Evolutionary conservation across 208 protist species (phyloP).

Genomic region (Acanthamoeba triangularis): DNA sequence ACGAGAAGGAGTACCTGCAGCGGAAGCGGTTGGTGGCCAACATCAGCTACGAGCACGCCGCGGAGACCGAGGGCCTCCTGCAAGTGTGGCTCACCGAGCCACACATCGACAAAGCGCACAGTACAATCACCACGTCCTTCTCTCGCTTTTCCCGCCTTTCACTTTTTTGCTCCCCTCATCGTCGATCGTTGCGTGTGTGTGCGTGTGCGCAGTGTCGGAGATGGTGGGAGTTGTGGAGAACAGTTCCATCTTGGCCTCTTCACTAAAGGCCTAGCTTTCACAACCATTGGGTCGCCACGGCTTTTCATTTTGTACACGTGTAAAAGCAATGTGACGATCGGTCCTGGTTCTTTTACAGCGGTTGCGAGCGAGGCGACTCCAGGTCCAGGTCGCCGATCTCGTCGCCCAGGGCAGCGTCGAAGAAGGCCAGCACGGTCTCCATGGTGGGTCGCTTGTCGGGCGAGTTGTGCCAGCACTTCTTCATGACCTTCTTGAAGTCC

Average conservation of each 20-base stretch:
- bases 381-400: too few relatives aligned
- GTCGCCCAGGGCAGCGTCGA: neutral
- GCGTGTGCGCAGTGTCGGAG: neutral
- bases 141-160: neutral
- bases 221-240: neutral
- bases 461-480: neutral
- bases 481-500: slow-evolving; percentile 14
- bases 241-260: neutral
- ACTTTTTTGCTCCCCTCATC: neutral
- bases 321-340: too few relatives aligned
- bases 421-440: slow-evolving; percentile 1
- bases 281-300: too few relatives aligned
- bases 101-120: slow-evolving; percentile 20
- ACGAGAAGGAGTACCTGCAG: slow-evolving; percentile 54
- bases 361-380: too few relatives aligned
- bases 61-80: slow-evolving; percentile 1
- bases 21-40: neutral
- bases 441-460: neutral
- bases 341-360: too few relatives aligned
- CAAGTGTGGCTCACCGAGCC: slow-evolving; percentile 44
- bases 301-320: too few relatives aligned
- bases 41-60: neutral
- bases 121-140: neutral
- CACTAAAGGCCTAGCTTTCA: neutral
- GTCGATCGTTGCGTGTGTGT: neutral